Percentiles rank a stretch among this genome's conserved stretches.
Conservation (phyloP, 306 rosid species). For the Rosa rugosa region DNA sequence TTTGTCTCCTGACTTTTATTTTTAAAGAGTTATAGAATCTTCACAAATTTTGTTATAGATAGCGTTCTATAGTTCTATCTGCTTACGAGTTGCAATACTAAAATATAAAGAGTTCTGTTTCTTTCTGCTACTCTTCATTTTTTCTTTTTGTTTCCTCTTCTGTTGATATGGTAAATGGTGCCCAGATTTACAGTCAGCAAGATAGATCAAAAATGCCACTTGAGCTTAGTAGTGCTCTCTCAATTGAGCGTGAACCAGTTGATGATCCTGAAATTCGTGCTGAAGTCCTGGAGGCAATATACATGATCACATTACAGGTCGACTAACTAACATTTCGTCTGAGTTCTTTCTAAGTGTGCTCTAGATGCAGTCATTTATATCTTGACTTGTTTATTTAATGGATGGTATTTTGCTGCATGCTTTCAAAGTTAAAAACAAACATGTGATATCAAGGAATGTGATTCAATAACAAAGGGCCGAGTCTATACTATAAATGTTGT, state of each 20-base stretch:
- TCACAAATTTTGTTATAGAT: neutral
- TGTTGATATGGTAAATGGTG: slow-evolving; percentile 21
- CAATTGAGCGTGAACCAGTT: slow-evolving; percentile 87
- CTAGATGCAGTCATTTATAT: neutral
- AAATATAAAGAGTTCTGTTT: neutral
- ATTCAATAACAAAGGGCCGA: neutral
- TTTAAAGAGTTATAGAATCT: neutral
- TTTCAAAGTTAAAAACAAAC: neutral
- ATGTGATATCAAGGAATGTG: neutral
- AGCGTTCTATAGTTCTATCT: neutral
- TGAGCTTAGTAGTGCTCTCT: slow-evolving; percentile 82
- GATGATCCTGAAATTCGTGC: slow-evolving; percentile 73
- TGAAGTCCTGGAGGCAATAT: slow-evolving; percentile 86
- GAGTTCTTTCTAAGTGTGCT: too few relatives aligned
- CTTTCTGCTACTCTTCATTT: neutral
- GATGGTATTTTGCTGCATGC: neutral
- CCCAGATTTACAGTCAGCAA: slow-evolving; percentile 68
- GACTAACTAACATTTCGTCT: slow-evolving; percentile 1
- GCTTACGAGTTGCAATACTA: neutral
- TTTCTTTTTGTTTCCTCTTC: slow-evolving; percentile 11
- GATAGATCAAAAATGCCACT: slow-evolving; percentile 91
- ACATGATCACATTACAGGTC: slow-evolving; percentile 82
- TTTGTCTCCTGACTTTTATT: neutral
- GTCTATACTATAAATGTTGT: neutral
- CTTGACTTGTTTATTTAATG: neutral